Base-by-base conservation (phyloP, 1,139 yeast species). In the Spencermartinsiella ligniputridi region DNA sequence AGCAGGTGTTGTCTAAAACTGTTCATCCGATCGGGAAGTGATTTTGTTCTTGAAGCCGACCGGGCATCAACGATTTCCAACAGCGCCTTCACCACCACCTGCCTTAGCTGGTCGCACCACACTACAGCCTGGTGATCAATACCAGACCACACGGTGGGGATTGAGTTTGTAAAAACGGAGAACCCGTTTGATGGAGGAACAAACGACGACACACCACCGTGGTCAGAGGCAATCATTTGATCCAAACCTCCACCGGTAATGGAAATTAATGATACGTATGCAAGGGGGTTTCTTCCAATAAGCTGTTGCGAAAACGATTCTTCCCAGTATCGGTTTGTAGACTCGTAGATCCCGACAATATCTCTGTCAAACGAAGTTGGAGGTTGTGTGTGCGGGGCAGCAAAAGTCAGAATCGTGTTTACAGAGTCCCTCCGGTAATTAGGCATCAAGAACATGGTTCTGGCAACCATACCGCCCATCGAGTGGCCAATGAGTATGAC, bases 291-390 rank as follows among this genome's bases (percentile, higher is more conserved):
- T 18, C 60, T 47, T 17, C 63, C 63, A 18, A 53, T 59, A 8
- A 50, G 40, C 22, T 54, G 55, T 27, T 51, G 52, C 24, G 64
- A 56, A 40, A 58, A 79, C 1, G 83, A 83, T 6, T 69, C 68
- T 46, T 77, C 69, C 96, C 96, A 87, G 58, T 78, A 87, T 35
- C 76, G 71, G 61, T 86, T 89, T 1, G 81, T 74, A 1, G 79
- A 73, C n/a, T 80, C 74, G 57, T 84, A 86, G 1, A 84, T 73
- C 44, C 74, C 74, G 50, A 84, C 67, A 12, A 86, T 70, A 52
- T 85, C 94, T 17, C 95, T 84, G 67, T 92, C 99, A 65, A 90
- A 90, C 0, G 97, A 88, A n/a, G 92, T 78, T 0, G 99, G 97
- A 0, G 97, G 85, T 1, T 88, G 83, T 0, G 90, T 79, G 63